Conservation (phyloP, 176 grass and related monocot genomes). For the Elymus sibiricus region DNA sequence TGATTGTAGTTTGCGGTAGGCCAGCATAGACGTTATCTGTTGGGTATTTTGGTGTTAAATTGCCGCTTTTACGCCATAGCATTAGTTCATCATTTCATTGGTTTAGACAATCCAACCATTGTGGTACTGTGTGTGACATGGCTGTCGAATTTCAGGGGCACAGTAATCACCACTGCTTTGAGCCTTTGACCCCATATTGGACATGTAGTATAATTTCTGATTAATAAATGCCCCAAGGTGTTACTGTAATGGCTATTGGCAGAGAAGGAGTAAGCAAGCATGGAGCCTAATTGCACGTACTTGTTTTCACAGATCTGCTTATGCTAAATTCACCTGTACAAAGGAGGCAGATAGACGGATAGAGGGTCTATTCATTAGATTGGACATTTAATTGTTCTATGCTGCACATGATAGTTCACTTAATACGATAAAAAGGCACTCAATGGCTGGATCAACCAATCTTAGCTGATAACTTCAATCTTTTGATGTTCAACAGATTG, state of each 20-base stretch:
- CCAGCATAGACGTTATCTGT: neutral
- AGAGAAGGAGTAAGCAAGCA: neutral
- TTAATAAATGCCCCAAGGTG: neutral
- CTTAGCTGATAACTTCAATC: conserved; percentile 9
- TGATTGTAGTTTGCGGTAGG: neutral
- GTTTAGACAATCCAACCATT: neutral
- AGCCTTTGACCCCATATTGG: neutral
- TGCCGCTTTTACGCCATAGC: neutral
- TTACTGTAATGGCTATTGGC: neutral
- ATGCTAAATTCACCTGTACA: neutral
- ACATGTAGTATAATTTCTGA: neutral
- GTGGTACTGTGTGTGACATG: neutral
- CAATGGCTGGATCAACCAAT: neutral
- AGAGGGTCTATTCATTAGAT: neutral
- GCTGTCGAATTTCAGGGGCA: neutral
- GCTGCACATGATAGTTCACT: neutral
- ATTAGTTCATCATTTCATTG: conserved; percentile 4
- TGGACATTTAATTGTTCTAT: neutral
- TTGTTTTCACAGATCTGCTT: neutral
- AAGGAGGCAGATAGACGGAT: neutral
- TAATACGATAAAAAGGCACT: neutral
- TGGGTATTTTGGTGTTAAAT: neutral
- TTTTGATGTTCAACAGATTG: conserved; percentile 43
- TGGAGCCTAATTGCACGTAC: neutral
- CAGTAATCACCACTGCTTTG: neutral